Evolutionary conservation across 495 filamentous ascomycete species (phyloP), one percentile per base, ranked within the genome.

Genomic region (Collariella sp.): DNA sequence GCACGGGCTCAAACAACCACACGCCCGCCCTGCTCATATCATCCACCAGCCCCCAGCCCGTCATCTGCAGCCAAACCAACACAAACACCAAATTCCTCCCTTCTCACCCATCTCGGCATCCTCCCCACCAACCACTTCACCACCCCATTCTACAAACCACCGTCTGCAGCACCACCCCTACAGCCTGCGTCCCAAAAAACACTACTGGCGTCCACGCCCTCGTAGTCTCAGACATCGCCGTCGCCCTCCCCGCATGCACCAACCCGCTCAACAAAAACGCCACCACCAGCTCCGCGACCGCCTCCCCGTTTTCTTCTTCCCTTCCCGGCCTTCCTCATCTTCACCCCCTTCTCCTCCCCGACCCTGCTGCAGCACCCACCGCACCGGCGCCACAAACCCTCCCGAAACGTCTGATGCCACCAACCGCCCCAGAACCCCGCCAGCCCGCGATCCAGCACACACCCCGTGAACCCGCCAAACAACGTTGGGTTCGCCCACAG

Each of bases 321-420:
- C 33, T 29, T 33, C 18, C 42, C 22, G 22, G 4, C 7, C 7
- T 40, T 7, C 24, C n/a, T n/a, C n/a, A n/a, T n/a, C n/a, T n/a
- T n/a, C n/a, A n/a, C 22, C 42, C 42, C 42, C 7, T 45, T 13
- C 11, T 3, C 22, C n/a, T 13, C 3, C 40, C 40, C 40, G 22
- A 15, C 22, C 18, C 16, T 43, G 13, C n/a, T 5, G 16, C 15
- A 40, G 18, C 7, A 38, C 5, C 45, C 46, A 84, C 7, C 67
- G 63, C 0, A 75, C 67, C 0, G 84, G 79, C 1, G 78, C 75
- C 6, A 78, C 68, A 63, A 95, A 91, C 76, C 85, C 34, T 80
- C 75, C 3, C 88, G 82, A 70, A 95, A 93, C 1, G 84, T 78
- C 65, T 95, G 89, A 67, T 95, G 89, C 89, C 89, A 95, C 83